Evolutionary conservation across 352 stramenopile genomes (phyloP).

Genomic region (Pythium myriotylum): DNA sequence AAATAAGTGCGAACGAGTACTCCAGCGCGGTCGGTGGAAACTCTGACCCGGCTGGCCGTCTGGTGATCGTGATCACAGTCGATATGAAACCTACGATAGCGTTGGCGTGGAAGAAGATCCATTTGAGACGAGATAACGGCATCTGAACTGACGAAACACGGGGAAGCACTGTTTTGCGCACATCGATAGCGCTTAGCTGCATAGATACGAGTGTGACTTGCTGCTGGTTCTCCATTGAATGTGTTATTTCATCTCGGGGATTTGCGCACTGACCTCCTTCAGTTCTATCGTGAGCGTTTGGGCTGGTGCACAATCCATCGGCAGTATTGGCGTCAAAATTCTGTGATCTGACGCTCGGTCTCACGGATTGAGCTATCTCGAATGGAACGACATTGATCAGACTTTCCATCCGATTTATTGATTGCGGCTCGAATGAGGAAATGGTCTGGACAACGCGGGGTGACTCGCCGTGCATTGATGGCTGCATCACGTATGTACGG

Average conservation of each 20-base stretch:
- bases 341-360: no score
- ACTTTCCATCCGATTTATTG: no score
- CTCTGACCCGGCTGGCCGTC: not conserved
- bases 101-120: not conserved
- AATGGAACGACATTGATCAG: no score
- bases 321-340: no score
- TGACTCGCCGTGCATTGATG: no score
- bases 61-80: constrained; percentile 11
- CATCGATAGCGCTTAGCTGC: constrained; percentile 31
- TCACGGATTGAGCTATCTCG: no score
- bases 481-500: not conserved
- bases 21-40: not conserved
- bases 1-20: not conserved
- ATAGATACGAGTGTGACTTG: constrained; percentile 42
- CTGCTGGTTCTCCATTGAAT: constrained; percentile 12
- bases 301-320: no score
- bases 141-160: not conserved
- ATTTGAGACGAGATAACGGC: not conserved
- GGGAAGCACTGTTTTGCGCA: constrained; percentile 20
- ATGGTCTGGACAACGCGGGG: no score
- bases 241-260: not conserved
- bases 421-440: not conserved
- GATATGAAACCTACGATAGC: constrained; percentile 8
- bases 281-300: no score
- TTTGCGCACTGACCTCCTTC: no score